Evolutionary conservation across 2,329 filamentous ascomycete species (phyloP), one percentile per base, ranked within the genome.

Genomic region (Fusarium tricinctum): DNA sequence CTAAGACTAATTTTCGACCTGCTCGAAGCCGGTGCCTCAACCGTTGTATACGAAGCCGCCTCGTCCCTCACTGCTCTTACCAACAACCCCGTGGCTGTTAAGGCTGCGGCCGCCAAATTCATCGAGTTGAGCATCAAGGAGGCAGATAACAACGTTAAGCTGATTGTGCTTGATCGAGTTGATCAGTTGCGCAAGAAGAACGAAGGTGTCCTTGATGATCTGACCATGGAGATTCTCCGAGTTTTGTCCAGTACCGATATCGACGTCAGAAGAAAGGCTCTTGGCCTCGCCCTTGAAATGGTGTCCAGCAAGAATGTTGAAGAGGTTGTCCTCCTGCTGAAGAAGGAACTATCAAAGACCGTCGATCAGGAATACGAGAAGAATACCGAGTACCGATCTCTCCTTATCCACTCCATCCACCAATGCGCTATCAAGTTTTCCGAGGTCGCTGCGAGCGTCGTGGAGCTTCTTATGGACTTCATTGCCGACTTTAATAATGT

Each of bases 351-450:
- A 28, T 90, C 93, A 67, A 99, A 98, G 86, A 99, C 96, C 0
- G 93, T 98, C 43, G 94, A 99, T 75, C 94, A 98, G 80, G 94
- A 97, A 79, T 98, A 97, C 81, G 96, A 99, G 84, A 98, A 98
- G 88, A 97, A 97, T 81, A 89, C 89, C 77, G 94, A 97, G 80
- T 97, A 97, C 80, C 92, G 96, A 73, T 94, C 97, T 75, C 87
- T 99, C 10, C 86, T 99, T 65, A 98, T 99, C 72, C 94, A 97
- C 80, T 93, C 94, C 38, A 99, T 99, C 76, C 96, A 99, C 80
- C 94, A 97, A 78, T 98, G 96, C 79, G 96, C 96, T 73, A 98
- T 99, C 85, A 97, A 97, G 78, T 98, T 98, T 83, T 98, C 96
- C 13, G 95, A 99, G 80, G 95, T 99, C 66, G 96, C 96, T 26